A percentile compares a stretch with the other conserved stretches of the same genome.
These are phyloP conservation scores for Fusarium clavum DNA, from an alignment of 2,329 filamentous ascomycete species.

Conservation along the genomic window DNA sequence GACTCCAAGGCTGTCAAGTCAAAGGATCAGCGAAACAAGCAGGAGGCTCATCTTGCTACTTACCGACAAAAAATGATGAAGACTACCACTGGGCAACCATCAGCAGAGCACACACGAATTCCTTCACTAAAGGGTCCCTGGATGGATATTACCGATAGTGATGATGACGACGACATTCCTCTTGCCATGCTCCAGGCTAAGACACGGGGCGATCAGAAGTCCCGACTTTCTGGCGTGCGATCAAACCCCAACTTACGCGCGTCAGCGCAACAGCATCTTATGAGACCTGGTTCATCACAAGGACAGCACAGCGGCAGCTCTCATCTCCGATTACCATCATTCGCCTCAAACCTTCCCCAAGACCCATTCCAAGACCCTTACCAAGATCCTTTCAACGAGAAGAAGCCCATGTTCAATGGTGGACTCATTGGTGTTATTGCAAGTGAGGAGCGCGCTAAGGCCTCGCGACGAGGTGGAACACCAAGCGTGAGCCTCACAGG, in stretches of 20 bases:
- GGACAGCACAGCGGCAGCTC: background rate
- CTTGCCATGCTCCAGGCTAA: slow-evolving; percentile 27
- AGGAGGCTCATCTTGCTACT: slow-evolving; percentile 32
- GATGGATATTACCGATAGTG: background rate
- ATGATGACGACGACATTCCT: slow-evolving; percentile 33
- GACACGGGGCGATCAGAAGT: background rate
- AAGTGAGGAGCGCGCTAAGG: slow-evolving; percentile 30
- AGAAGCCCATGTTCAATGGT: slow-evolving; percentile 24
- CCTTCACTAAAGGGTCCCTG: slow-evolving; percentile 15
- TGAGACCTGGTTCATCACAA: slow-evolving; percentile 35
- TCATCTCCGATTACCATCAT: slow-evolving; percentile 26
- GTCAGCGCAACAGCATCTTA: slow-evolving; percentile 22
- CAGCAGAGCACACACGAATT: slow-evolving; percentile 2
- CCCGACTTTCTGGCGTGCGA: slow-evolving; percentile 14
- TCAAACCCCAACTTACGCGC: slow-evolving; percentile 34
- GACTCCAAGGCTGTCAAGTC: slow-evolving; percentile 1
- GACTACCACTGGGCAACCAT: slow-evolving; percentile 21
- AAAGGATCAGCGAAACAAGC: slow-evolving; percentile 18
- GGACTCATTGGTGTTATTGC: slow-evolving; percentile 33
- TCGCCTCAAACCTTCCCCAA: slow-evolving; percentile 30
- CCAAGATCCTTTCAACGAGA: background rate
- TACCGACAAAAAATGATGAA: slow-evolving; percentile 40
- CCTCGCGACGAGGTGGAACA: slow-evolving; percentile 23
- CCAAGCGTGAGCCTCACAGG: slow-evolving; percentile 18
- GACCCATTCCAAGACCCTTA: slow-evolving; percentile 31